These are phyloP conservation scores for Ceratobasidium sp. DNA, from an alignment of 1,284 basidiomycete species.

Conservation along the genomic window DNA sequence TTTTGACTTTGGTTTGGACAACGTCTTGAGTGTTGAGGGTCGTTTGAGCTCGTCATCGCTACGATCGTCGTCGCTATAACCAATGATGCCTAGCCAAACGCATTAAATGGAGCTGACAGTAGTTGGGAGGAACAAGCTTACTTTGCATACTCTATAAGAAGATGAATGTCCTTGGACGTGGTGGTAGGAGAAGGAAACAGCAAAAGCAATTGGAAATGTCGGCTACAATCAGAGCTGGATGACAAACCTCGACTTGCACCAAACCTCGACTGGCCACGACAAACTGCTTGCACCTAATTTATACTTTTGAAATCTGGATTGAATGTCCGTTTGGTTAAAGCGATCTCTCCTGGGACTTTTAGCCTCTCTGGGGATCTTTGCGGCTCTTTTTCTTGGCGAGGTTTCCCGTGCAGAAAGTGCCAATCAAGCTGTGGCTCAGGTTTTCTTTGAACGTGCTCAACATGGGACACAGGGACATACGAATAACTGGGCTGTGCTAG, in stretches of 20 bases:
- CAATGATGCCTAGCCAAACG: conserved; percentile 26
- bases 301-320: background rate
- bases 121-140: background rate
- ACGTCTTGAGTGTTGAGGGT: conserved; percentile 5
- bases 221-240: background rate
- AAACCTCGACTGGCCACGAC: conserved; percentile 40
- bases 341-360: conserved; percentile 33
- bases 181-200: conserved; percentile 22
- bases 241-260: conserved; percentile 16
- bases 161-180: background rate
- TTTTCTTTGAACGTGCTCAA: conserved; percentile 49
- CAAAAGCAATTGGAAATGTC: conserved; percentile 26
- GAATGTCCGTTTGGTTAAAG: conserved; percentile 41
- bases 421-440: conserved; percentile 45
- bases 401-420: conserved; percentile 44
- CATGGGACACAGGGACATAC: conserved; percentile 69
- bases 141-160: conserved; percentile 9
- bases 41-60: conserved; percentile 42
- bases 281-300: background rate
- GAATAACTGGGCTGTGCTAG: conserved; percentile 99
- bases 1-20: conserved; percentile 17
- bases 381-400: conserved; percentile 38
- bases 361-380: conserved; percentile 41
- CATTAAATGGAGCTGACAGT: background rate
- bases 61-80: conserved; percentile 41